These are phyloP conservation scores for Colletotrichum cereale DNA, from an alignment of 2,329 filamentous ascomycete genomes.

Conservation along the genomic window DNA sequence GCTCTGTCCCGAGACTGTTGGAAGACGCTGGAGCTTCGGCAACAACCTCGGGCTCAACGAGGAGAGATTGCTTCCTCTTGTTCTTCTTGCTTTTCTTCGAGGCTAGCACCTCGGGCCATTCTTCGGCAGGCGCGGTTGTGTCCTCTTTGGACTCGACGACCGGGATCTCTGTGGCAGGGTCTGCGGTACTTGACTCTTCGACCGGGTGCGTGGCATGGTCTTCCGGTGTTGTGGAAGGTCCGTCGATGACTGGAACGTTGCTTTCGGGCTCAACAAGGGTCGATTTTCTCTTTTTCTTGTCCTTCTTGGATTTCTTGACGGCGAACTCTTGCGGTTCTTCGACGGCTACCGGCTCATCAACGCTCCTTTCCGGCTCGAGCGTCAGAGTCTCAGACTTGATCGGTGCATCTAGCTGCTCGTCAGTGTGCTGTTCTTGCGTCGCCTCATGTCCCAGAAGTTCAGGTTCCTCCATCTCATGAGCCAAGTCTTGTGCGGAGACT, in stretches of 20 bases:
- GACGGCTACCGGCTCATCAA: neutral
- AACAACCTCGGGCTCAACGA: constrained; percentile 3
- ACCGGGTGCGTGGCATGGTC: neutral
- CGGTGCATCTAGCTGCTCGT: neutral
- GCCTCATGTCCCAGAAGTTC: neutral
- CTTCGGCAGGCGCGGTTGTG: neutral
- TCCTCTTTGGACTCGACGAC: neutral
- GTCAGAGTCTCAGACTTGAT: neutral
- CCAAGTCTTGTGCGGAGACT: neutral
- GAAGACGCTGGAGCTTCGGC: neutral
- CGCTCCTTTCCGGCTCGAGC: neutral
- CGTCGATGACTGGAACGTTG: neutral
- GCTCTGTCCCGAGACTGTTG: neutral
- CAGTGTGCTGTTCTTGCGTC: neutral
- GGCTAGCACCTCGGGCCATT: neutral
- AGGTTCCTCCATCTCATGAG: neutral
- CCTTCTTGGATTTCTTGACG: constrained; percentile 47
- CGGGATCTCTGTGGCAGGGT: neutral
- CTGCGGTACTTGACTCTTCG: neutral
- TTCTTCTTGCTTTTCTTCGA: constrained; percentile 3
- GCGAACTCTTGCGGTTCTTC: constrained; percentile 16
- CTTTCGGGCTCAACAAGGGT: constrained; percentile 17
- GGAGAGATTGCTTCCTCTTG: constrained; percentile 4
- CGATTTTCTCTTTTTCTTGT: constrained; percentile 48
- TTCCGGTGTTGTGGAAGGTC: neutral